Evolutionary conservation across 768 basidiomycete species (phyloP), one percentile per base, ranked within the genome.

Genomic region (Leccinum broughii): DNA sequence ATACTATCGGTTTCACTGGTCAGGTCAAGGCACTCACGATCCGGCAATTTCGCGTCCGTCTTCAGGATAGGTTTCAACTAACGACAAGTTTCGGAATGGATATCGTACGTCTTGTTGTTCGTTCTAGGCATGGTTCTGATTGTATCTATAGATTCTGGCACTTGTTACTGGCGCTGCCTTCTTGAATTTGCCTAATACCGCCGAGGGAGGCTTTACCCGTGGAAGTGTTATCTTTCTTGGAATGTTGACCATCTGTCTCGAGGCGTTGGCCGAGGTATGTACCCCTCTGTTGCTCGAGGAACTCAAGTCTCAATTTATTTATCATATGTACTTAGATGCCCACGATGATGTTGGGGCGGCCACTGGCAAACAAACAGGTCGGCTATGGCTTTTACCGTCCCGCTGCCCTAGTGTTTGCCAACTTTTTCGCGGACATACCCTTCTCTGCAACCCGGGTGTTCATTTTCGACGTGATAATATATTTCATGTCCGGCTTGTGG

Each of bases 161-260:
- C 67, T 91, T 51, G 81, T 91, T 46, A 78, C 90, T 64, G 93
- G 93, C 37, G 86, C 81, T 8, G 84, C 88, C 8, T 96, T 85
- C 77, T 85, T 86, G 67, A 84, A 88, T 52, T 81, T 89, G 53
- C 90, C 92, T 2, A 67, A 81, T 14, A 87, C 89, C 0, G 84
- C 93, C 6, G 81, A 82, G 46, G 94, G 94, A 34, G 91, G 88
- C 0, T 97, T 97, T 76, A 93, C 93, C 26, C 85, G 93, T 62
- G 92, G 92, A 51, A 81, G 90, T 74, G 85, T 93, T 32, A 83
- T 95, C 55, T 94, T 95, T 71, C 74, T 81, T 41, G 85, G 85
- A 15, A 72, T 92, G 59, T 72, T 94, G 49, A 83, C 85, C 0
- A 86, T 85, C 51, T 83, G 83, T 69, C 77, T 92, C 56, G 86